phyloP scores from a whole-genome alignment of 306 rosid genomes.

The Vigna unguiculata region DNA sequence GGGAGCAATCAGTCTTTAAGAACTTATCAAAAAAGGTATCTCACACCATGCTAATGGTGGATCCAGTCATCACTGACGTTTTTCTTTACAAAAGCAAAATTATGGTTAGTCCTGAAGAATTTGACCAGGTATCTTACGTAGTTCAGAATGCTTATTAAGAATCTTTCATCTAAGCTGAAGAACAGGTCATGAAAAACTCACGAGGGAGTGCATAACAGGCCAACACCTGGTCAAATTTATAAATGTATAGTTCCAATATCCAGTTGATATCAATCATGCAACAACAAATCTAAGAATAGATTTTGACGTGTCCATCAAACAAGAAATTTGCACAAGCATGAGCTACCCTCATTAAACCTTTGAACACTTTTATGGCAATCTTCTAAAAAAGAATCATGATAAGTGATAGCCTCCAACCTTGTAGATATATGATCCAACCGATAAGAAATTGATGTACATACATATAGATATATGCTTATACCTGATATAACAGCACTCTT shows the following conservation, averaged over 20 bases:
- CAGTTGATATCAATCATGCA: conserved; percentile 11
- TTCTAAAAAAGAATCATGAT: conserved; percentile 28
- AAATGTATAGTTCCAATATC: conserved; percentile 5
- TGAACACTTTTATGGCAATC: conserved; percentile 29
- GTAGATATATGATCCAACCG: conserved; percentile 12
- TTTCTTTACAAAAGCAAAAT: conserved; percentile 27
- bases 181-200: background rate
- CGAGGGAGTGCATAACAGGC: background rate
- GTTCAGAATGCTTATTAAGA: conserved; percentile 20
- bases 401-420: conserved; percentile 30
- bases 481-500: background rate
- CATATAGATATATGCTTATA: background rate
- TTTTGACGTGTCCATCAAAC: conserved; percentile 12
- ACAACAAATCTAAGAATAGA: conserved; percentile 16
- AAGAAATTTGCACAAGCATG: conserved; percentile 27
- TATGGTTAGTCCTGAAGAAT: conserved; percentile 6
- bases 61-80: conserved; percentile 19
- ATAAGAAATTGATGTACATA: conserved; percentile 5
- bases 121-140: conserved; percentile 4
- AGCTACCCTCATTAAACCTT: background rate
- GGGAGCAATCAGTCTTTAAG: background rate
- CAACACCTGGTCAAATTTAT: conserved; percentile 7
- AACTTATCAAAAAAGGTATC: background rate
- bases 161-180: conserved; percentile 30
- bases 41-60: conserved; percentile 33